Evolutionary conservation across 176 grass and related monocot species (phyloP).

Genomic region (Pontederia paniculata): DNA sequence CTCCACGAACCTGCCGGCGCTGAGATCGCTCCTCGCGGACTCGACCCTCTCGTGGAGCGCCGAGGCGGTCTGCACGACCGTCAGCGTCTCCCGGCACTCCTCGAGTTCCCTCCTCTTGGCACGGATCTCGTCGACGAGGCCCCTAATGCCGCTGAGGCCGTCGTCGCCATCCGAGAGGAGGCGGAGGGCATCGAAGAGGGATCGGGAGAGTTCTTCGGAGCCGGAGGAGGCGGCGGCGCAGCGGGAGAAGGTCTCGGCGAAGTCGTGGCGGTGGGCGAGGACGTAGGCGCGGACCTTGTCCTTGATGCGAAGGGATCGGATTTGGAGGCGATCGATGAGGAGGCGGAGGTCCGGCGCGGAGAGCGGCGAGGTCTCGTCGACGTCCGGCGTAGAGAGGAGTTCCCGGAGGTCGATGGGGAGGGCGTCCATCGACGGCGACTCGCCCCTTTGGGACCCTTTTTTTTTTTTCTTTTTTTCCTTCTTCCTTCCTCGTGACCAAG

Average conservation of each 20-base stretch:
- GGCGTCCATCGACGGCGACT: slow-evolving; percentile 10
- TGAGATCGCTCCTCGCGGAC: slow-evolving; percentile 41
- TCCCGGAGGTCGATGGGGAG: slow-evolving; percentile 68
- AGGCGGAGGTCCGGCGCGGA: slow-evolving; percentile 87
- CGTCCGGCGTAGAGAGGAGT: slow-evolving; percentile 55
- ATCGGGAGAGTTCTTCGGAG: slow-evolving; percentile 25
- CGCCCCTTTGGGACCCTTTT: too few relatives aligned
- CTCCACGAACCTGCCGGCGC: slow-evolving; percentile 33
- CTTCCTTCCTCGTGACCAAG: too few relatives aligned
- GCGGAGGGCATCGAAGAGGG: slow-evolving; percentile 40
- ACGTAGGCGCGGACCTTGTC: slow-evolving; percentile 58
- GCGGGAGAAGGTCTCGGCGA: slow-evolving; percentile 42
- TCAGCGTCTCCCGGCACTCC: slow-evolving; percentile 63
- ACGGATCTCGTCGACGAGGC: slow-evolving; percentile 46
- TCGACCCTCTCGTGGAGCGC: slow-evolving; percentile 35
- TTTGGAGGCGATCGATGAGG: slow-evolving; percentile 81
- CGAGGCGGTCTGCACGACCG: slow-evolving; percentile 33
- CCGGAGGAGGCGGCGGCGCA: slow-evolving; percentile 30
- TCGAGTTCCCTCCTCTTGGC: slow-evolving; percentile 42
- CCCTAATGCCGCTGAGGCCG: slow-evolving; percentile 59
- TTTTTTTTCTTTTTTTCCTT: too few relatives aligned
- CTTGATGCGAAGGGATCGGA: slow-evolving; percentile 65
- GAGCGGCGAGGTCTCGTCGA: slow-evolving; percentile 69
- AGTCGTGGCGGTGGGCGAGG: slow-evolving; percentile 42
- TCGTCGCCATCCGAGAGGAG: slow-evolving; percentile 49